Conservation (phyloP, 305 asterid species). For the Withania somnifera region DNA sequence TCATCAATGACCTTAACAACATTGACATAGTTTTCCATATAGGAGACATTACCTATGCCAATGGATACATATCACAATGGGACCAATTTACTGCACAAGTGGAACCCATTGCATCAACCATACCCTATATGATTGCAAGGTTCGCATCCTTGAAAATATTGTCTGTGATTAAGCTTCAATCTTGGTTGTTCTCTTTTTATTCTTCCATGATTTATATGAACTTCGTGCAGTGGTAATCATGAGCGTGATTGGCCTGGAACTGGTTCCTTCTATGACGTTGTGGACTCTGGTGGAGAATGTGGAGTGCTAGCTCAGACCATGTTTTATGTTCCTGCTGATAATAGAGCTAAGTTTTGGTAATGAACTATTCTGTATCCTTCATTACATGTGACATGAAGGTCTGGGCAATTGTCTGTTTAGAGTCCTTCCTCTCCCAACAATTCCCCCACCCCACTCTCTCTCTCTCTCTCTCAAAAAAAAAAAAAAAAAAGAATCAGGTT, state of each 20-base stretch:
- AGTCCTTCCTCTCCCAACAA: background rate
- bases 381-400: background rate
- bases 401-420: background rate
- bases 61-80: conserved; percentile 82
- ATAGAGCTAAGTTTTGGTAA: conserved; percentile 57
- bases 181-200: background rate
- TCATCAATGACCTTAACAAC: conserved; percentile 46
- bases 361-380: background rate
- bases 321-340: conserved; percentile 70
- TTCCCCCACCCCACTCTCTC: background rate
- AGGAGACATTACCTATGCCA: conserved; percentile 62
- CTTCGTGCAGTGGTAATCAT: conserved; percentile 56
- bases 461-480: background rate
- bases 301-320: conserved; percentile 76
- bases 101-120: conserved; percentile 61
- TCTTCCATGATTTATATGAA: background rate
- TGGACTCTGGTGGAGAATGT: conserved; percentile 81
- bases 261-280: conserved; percentile 53
- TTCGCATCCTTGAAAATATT: conserved; percentile 4
- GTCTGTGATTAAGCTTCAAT: background rate
- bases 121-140: conserved; percentile 78
- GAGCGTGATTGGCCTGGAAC: conserved; percentile 73
- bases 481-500: background rate
- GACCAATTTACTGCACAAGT: conserved; percentile 80
- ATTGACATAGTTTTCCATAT: conserved; percentile 65